These are phyloP conservation scores for Epichloe hybrida DNA, from an alignment of 2,329 filamentous ascomycete genomes.

Conservation along the genomic window DNA sequence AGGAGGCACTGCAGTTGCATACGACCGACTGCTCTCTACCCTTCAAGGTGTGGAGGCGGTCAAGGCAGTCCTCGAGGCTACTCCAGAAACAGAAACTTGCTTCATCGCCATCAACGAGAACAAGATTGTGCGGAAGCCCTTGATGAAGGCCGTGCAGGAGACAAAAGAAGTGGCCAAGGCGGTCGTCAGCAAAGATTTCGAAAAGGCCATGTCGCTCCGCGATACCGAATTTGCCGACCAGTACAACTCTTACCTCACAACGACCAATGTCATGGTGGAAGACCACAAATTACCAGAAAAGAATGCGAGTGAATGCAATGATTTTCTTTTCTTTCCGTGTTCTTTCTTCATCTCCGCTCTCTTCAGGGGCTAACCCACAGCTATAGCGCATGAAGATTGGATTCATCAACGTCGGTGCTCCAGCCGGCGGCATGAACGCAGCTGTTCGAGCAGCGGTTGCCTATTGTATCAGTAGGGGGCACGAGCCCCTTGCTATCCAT, in stretches of 20 bases:
- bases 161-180: slow-evolving; percentile 75
- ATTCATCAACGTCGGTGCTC: slow-evolving; percentile 93
- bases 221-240: slow-evolving; percentile 93
- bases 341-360: neutral
- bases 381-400: slow-evolving; percentile 73
- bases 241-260: slow-evolving; percentile 81
- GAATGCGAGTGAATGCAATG: slow-evolving; percentile 40
- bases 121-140: slow-evolving; percentile 82
- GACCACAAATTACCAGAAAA: slow-evolving; percentile 51
- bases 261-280: slow-evolving; percentile 67
- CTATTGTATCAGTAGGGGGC: slow-evolving; percentile 84
- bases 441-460: slow-evolving; percentile 86
- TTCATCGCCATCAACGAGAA: slow-evolving; percentile 97
- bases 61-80: slow-evolving; percentile 78
- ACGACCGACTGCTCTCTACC: slow-evolving; percentile 86
- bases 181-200: slow-evolving; percentile 77
- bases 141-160: slow-evolving; percentile 77
- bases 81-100: slow-evolving; percentile 76
- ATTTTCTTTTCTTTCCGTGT: neutral
- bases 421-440: slow-evolving; percentile 95
- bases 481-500: slow-evolving; percentile 83
- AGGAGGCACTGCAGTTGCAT: slow-evolving; percentile 82
- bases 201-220: slow-evolving; percentile 69
- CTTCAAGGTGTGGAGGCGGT: slow-evolving; percentile 91
- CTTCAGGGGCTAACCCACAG: slow-evolving; percentile 15